Evolutionary conservation across 2,329 filamentous ascomycete genomes (phyloP).

Genomic region (Phyllosticta citriasiana): DNA sequence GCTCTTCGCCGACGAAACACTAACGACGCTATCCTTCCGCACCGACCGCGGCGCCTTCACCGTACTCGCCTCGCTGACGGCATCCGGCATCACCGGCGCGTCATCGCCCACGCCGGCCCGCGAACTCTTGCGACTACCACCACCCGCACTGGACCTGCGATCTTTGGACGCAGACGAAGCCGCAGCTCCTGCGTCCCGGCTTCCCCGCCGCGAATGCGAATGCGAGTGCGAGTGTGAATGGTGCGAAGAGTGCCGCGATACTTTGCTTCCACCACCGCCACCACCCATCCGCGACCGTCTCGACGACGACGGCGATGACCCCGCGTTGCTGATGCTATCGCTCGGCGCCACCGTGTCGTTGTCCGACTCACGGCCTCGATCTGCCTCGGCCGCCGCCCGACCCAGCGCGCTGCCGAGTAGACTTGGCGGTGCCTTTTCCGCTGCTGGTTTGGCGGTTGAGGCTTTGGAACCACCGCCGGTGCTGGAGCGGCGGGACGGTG

Average conservation of each 20-base stretch:
- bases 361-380: slow-evolving; percentile 17
- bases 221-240: slow-evolving; percentile 15
- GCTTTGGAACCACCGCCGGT: slow-evolving; percentile 16
- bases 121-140: slow-evolving; percentile 11
- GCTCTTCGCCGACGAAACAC: slow-evolving; percentile 4
- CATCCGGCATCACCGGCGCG: slow-evolving; percentile 19
- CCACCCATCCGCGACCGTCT: slow-evolving; percentile 23
- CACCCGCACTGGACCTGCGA: slow-evolving; percentile 9
- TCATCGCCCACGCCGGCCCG: slow-evolving; percentile 3
- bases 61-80: slow-evolving; percentile 25
- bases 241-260: slow-evolving; percentile 13
- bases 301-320: slow-evolving; percentile 15
- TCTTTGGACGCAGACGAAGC: slow-evolving; percentile 1
- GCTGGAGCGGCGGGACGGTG: background rate
- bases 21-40: slow-evolving; percentile 8
- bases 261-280: slow-evolving; percentile 14
- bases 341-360: slow-evolving; percentile 37
- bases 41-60: slow-evolving; percentile 14
- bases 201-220: background rate
- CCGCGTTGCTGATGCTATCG: slow-evolving; percentile 37
- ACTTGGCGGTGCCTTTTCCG: slow-evolving; percentile 12
- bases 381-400: slow-evolving; percentile 21
- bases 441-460: background rate
- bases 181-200: background rate
- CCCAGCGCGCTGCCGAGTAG: slow-evolving; percentile 28